Conservation (phyloP, 2,329 filamentous ascomycete species). For the Diaporthe helianthi region DNA sequence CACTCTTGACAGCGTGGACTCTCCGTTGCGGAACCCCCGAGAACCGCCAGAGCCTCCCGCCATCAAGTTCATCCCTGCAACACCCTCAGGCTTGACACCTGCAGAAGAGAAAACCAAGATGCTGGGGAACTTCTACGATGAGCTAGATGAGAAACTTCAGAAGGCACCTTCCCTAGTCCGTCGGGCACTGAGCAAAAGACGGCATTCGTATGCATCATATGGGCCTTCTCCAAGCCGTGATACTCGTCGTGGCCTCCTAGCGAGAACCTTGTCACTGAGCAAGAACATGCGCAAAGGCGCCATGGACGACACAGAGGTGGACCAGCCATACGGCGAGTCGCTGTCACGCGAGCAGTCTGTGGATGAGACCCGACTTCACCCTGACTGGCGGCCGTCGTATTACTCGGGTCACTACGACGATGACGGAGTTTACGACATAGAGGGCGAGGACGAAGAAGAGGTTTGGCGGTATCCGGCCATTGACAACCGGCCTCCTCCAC, state of each 20-base stretch:
- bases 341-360: slow-evolving; percentile 53
- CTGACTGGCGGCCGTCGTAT: slow-evolving; percentile 66
- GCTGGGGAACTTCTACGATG: slow-evolving; percentile 62
- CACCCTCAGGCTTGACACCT: slow-evolving; percentile 66
- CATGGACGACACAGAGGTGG: slow-evolving; percentile 39
- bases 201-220: slow-evolving; percentile 51
- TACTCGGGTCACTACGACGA: slow-evolving; percentile 44
- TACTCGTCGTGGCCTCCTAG: slow-evolving; percentile 50
- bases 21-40: slow-evolving; percentile 67
- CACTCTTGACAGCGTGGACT: slow-evolving; percentile 63
- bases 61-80: slow-evolving; percentile 69
- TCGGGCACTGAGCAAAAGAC: slow-evolving; percentile 58
- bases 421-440: slow-evolving; percentile 39
- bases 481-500: slow-evolving; percentile 52
- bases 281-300: slow-evolving; percentile 46
- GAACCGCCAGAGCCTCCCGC: slow-evolving; percentile 61
- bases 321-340: slow-evolving; percentile 40
- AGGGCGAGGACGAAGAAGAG: slow-evolving; percentile 43
- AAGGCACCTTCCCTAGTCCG: slow-evolving; percentile 60
- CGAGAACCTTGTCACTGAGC: slow-evolving; percentile 62
- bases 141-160: slow-evolving; percentile 52
- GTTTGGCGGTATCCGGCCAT: slow-evolving; percentile 43
- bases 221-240: slow-evolving; percentile 48
- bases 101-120: slow-evolving; percentile 58
- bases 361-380: slow-evolving; percentile 64